phyloP scores from a whole-genome alignment of 257 asterid species.

The Rauvolfia tetraphylla region DNA sequence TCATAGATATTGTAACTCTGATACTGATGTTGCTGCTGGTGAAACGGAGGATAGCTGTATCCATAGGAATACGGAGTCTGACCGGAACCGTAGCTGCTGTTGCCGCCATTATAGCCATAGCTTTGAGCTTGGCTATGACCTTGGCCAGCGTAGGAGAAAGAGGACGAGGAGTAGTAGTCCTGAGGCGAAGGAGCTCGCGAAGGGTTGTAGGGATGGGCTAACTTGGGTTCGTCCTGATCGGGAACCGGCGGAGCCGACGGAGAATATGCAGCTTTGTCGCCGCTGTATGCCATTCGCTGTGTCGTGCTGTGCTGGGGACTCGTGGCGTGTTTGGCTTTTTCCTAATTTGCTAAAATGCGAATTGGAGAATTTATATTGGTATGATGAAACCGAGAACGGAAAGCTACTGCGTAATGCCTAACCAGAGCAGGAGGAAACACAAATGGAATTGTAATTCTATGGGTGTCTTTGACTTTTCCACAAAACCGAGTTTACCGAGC shows the following conservation, averaged over 20 bases:
- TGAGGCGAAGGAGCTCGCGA: constrained; percentile 26
- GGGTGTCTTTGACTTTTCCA: too few relatives aligned
- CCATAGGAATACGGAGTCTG: constrained; percentile 21
- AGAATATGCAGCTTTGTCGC: constrained; percentile 27
- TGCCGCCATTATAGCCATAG: not conserved
- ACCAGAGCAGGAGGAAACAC: not conserved
- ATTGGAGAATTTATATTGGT: constrained; percentile 26
- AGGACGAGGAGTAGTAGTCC: constrained; percentile 14
- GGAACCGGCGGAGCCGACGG: constrained; percentile 80
- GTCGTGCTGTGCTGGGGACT: not conserved
- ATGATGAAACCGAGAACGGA: too few relatives aligned
- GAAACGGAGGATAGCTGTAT: constrained; percentile 25
- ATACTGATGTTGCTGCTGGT: constrained; percentile 29
- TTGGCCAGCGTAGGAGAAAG: constrained; percentile 30
- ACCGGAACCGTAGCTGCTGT: constrained; percentile 27
- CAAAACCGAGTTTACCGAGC: too few relatives aligned
- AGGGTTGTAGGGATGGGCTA: constrained; percentile 43
- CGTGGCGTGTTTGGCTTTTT: constrained; percentile 4
- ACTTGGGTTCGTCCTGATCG: constrained; percentile 35
- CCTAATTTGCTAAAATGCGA: not conserved
- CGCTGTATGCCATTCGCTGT: not conserved
- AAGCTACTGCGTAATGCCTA: constrained; percentile 19
- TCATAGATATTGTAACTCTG: constrained; percentile 25
- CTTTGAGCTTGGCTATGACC: constrained; percentile 13
- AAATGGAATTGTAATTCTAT: too few relatives aligned